phyloP scores from a whole-genome alignment of 768 basidiomycete genomes.

The Suillus cothurnatus region DNA sequence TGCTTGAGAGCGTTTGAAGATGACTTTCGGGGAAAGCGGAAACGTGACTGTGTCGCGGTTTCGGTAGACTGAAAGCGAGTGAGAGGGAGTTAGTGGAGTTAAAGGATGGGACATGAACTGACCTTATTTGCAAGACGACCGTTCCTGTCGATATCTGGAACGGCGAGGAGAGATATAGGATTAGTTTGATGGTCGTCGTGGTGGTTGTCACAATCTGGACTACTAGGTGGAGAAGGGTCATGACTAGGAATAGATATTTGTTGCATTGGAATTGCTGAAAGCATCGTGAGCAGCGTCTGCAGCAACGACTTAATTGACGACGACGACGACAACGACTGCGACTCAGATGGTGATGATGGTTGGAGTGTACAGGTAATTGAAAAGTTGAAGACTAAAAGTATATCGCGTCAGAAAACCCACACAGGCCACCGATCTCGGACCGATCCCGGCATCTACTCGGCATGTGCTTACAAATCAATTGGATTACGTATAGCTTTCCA shows the following conservation, averaged over 20 bases:
- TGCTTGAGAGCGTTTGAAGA: slow-evolving; percentile 24
- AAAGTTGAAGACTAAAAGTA: slow-evolving; percentile 8
- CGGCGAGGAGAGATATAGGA: slow-evolving; percentile 1
- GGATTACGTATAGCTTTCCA: neutral
- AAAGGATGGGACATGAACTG: neutral
- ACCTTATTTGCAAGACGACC: slow-evolving; percentile 8
- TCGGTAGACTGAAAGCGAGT: slow-evolving; percentile 1
- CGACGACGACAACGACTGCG: slow-evolving; percentile 8
- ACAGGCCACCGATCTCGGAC: slow-evolving; percentile 8
- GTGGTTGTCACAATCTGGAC: neutral
- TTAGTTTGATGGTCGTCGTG: neutral
- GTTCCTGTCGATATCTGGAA: slow-evolving; percentile 13
- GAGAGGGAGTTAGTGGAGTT: slow-evolving; percentile 15
- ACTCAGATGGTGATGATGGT: neutral
- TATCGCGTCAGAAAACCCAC: slow-evolving; percentile 1
- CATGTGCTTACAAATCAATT: neutral
- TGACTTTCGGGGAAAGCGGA: slow-evolving; percentile 28
- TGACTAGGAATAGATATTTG: slow-evolving; percentile 20
- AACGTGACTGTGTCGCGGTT: slow-evolving; percentile 21
- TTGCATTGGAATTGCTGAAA: slow-evolving; percentile 41
- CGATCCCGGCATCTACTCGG: slow-evolving; percentile 9
- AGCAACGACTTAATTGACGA: slow-evolving; percentile 4
- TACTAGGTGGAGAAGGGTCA: neutral
- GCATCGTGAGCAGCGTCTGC: slow-evolving; percentile 28
- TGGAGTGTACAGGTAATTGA: neutral